Conservation (phyloP, 2,329 filamentous ascomycete genomes). For the Trichoderma asperellum region DNA sequence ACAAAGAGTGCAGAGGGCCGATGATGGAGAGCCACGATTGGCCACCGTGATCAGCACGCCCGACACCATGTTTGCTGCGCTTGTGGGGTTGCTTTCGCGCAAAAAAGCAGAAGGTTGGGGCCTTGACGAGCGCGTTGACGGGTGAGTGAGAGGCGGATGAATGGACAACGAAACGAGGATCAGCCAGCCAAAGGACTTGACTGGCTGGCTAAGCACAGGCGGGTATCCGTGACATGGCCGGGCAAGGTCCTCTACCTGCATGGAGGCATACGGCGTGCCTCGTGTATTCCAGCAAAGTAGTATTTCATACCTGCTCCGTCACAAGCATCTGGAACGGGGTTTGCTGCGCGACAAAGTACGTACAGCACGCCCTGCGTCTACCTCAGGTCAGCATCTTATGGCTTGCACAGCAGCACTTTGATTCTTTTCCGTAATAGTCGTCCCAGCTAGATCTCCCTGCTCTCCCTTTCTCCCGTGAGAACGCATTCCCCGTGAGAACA, state of each 20-base stretch:
- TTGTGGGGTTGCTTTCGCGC: background rate
- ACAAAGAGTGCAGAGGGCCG: background rate
- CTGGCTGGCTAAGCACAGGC: background rate
- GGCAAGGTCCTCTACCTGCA: background rate
- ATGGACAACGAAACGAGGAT: constrained; percentile 1
- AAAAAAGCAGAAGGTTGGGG: background rate
- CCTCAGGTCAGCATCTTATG: constrained; percentile 22
- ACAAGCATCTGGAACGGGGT: constrained; percentile 23
- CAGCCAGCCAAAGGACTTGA: background rate
- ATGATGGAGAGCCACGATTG: constrained; percentile 8
- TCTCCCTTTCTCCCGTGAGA: background rate
- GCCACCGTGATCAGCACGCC: constrained; percentile 2
- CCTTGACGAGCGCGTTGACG: background rate
- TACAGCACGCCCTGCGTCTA: constrained; percentile 27
- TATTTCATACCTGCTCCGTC: background rate
- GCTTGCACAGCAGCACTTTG: background rate
- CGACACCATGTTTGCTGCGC: constrained; percentile 14
- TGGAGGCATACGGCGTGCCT: background rate
- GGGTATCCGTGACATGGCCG: constrained; percentile 1
- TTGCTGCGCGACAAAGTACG: constrained; percentile 26
- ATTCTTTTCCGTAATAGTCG: background rate
- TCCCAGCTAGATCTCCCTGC: background rate
- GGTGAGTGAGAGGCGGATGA: constrained; percentile 1
- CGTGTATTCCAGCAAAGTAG: background rate
- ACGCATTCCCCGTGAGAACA: background rate